Conservation (phyloP, 1,284 basidiomycete genomes). For the Tilletia setariae region DNA sequence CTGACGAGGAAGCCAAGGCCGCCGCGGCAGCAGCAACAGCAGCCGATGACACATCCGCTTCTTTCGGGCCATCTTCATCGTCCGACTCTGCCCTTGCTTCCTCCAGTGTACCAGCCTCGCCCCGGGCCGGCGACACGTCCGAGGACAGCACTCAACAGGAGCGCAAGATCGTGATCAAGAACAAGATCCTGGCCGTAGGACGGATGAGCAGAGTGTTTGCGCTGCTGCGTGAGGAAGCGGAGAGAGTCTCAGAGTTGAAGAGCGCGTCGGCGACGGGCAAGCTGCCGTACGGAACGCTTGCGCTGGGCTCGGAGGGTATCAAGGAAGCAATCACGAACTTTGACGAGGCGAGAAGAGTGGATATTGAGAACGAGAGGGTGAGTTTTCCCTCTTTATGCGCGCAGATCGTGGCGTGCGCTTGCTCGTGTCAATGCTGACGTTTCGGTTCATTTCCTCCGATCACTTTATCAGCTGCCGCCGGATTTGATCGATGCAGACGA, state of each 20-base stretch:
- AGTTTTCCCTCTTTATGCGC: background rate
- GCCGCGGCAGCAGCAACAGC: background rate
- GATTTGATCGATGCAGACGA: conserved; percentile 86
- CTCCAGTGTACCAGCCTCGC: background rate
- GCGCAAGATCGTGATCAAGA: conserved; percentile 82
- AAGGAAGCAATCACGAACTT: conserved; percentile 91
- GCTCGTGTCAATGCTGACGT: background rate
- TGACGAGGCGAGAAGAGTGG: conserved; percentile 93
- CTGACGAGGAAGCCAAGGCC: conserved; percentile 39
- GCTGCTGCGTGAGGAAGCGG: conserved; percentile 93
- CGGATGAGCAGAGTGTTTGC: conserved; percentile 95
- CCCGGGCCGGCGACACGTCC: background rate
- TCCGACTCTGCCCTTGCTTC: background rate
- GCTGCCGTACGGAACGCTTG: conserved; percentile 81
- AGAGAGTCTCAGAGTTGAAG: conserved; percentile 95
- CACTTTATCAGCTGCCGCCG: conserved; percentile 65
- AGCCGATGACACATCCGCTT: background rate
- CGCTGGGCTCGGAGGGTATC: conserved; percentile 87
- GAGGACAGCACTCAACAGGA: conserved; percentile 65
- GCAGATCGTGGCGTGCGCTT: background rate
- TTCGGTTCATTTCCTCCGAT: background rate
- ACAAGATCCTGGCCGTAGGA: conserved; percentile 97
- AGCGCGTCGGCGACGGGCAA: conserved; percentile 74
- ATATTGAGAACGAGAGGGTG: conserved; percentile 87
- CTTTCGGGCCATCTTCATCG: too few relatives aligned